These are phyloP conservation scores for Clitoria ternatea DNA, from an alignment of 306 rosid genomes.

Conservation along the genomic window DNA sequence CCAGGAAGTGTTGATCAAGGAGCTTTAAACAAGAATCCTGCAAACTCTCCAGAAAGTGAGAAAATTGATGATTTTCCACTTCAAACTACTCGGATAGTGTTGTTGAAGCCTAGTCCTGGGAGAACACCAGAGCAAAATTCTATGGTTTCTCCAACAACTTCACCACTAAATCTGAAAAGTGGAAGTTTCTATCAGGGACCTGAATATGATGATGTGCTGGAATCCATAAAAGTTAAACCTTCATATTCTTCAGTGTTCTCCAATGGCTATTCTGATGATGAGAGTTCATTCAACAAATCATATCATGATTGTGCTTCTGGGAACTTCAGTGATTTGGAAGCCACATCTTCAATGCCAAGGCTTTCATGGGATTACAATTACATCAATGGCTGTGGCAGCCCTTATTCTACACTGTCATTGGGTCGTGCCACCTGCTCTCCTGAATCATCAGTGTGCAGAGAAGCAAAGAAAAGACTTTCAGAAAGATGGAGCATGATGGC, in stretches of 20 bases:
- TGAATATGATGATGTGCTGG: conserved; percentile 45
- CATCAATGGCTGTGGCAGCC: conserved; percentile 51
- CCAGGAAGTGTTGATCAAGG: conserved; percentile 38
- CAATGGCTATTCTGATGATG: conserved; percentile 76
- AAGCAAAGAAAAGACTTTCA: conserved; percentile 90
- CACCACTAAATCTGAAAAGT: conserved; percentile 39
- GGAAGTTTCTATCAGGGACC: conserved; percentile 41
- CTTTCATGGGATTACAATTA: conserved; percentile 86
- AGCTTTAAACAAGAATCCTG: conserved; percentile 28
- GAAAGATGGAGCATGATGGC: conserved; percentile 91
- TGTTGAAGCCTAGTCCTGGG: conserved; percentile 79
- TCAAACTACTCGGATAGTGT: conserved; percentile 81
- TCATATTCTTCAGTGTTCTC: conserved; percentile 61
- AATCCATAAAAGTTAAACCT: conserved; percentile 58
- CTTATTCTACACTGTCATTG: conserved; percentile 68
- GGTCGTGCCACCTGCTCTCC: conserved; percentile 77
- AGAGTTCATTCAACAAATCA: conserved; percentile 76
- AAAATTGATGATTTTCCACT: conserved; percentile 49
- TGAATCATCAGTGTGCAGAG: conserved; percentile 86
- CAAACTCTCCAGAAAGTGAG: conserved; percentile 34
- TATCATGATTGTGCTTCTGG: conserved; percentile 53
- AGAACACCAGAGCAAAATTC: conserved; percentile 49
- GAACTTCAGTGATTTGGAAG: conserved; percentile 63
- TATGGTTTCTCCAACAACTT: conserved; percentile 46
- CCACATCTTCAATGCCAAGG: conserved; percentile 65